phyloP scores from a whole-genome alignment of 2,329 filamentous ascomycete species.

The Pezicula rhizophila region DNA sequence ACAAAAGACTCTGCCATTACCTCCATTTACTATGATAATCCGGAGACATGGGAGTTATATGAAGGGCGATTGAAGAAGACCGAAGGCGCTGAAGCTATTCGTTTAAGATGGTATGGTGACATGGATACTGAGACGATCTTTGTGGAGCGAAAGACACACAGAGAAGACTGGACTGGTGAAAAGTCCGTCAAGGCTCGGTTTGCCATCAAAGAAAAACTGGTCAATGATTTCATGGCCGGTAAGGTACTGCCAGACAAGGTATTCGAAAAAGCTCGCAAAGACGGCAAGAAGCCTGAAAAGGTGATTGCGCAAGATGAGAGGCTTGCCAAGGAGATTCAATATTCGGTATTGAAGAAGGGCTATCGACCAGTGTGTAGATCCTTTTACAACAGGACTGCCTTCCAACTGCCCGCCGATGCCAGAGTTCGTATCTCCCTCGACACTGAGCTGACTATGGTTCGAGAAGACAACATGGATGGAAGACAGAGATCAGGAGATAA shows the following conservation, averaged over 20 bases:
- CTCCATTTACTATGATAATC: conserved; percentile 97
- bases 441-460: conserved; percentile 89
- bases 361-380: conserved; percentile 87
- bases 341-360: conserved; percentile 79
- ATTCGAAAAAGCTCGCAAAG: conserved; percentile 95
- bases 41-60: conserved; percentile 89
- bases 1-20: conserved; percentile 88
- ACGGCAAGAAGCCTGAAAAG: conserved; percentile 88
- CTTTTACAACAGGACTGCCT: conserved; percentile 97
- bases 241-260: conserved; percentile 77
- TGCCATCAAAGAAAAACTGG: conserved; percentile 91
- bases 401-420: conserved; percentile 93
- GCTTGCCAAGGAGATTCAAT: conserved; percentile 87
- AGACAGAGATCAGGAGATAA: conserved; percentile 71
- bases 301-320: conserved; percentile 89
- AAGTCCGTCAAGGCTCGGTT: conserved; percentile 98
- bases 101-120: conserved; percentile 92
- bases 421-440: conserved; percentile 95
- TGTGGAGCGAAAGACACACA: conserved; percentile 94
- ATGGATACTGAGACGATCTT: conserved; percentile 96
- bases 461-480: conserved; percentile 92
- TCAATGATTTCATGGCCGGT: conserved; percentile 84
- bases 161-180: conserved; percentile 98
- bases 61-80: conserved; percentile 94
- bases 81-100: conserved; percentile 93